phyloP scores from a whole-genome alignment of 2,329 filamentous ascomycete species.

The Bipolaris victoriae region DNA sequence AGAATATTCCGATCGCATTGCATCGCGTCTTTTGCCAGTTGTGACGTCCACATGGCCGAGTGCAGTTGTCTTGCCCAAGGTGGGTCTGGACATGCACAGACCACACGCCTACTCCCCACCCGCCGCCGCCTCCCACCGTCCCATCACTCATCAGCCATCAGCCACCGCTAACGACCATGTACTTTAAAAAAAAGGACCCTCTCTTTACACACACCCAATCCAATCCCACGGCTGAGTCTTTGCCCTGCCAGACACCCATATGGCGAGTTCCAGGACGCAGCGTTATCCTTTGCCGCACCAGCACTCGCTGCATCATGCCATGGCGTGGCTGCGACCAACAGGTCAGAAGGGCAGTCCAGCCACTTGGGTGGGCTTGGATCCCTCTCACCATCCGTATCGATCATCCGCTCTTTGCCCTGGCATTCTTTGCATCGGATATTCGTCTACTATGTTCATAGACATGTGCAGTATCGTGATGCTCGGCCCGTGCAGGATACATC shows the following conservation, averaged over 20 bases:
- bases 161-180: slow-evolving; percentile 13
- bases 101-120: background rate
- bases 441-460: background rate
- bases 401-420: slow-evolving; percentile 3
- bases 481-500: slow-evolving; percentile 2
- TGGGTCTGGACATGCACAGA: slow-evolving; percentile 17
- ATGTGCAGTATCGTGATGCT: background rate
- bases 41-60: slow-evolving; percentile 16
- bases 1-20: slow-evolving; percentile 31
- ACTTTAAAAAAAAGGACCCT: background rate
- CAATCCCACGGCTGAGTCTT: background rate
- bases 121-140: background rate
- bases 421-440: slow-evolving; percentile 7
- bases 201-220: background rate
- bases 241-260: background rate
- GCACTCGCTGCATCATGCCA: slow-evolving; percentile 12
- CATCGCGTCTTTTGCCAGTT: slow-evolving; percentile 26
- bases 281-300: slow-evolving; percentile 6
- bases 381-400: slow-evolving; percentile 23
- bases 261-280: background rate
- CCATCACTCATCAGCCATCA: slow-evolving; percentile 1
- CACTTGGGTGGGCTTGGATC: slow-evolving; percentile 17
- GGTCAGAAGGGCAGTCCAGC: slow-evolving; percentile 9
- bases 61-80: slow-evolving; percentile 13
- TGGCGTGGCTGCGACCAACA: slow-evolving; percentile 5